Conservation (phyloP, 139 green algal genomes). For the Desmodesmus armatus region DNA sequence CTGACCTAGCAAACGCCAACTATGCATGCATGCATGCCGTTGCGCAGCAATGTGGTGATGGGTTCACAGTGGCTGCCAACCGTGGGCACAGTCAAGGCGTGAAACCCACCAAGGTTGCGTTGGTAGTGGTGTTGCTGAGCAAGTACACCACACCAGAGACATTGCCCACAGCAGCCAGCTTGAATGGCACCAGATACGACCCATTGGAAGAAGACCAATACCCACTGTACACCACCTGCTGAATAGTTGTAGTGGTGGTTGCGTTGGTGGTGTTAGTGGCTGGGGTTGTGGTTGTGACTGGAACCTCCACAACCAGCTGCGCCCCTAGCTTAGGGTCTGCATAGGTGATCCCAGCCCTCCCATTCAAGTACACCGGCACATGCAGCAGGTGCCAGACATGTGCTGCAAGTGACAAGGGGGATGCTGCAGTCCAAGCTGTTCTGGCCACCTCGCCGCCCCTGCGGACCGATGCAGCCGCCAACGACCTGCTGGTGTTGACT, state of each 20-base stretch:
- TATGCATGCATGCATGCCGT: too few relatives aligned
- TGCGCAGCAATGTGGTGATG: too few relatives aligned
- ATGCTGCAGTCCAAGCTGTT: neutral
- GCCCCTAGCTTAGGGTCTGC: neutral
- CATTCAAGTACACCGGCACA: neutral
- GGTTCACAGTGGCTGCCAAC: neutral
- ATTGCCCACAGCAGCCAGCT: neutral
- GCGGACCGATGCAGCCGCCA: neutral
- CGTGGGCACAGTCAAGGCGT: neutral
- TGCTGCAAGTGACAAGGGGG: neutral
- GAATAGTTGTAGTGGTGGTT: neutral
- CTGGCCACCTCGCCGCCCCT: neutral
- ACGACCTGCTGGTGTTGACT: neutral
- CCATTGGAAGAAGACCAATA: slow-evolving; percentile 29
- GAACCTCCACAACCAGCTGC: neutral
- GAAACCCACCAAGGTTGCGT: neutral
- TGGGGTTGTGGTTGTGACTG: neutral
- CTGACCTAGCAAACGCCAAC: neutral
- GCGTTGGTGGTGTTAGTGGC: neutral
- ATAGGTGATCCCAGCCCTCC: neutral
- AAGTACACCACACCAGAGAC: neutral
- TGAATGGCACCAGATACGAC: slow-evolving; percentile 14
- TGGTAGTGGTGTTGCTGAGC: neutral
- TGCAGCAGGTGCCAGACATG: slow-evolving; percentile 9
- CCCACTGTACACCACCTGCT: neutral